Base-by-base conservation (phyloP, 2,329 filamentous ascomycete genomes). In the Myriosclerotinia duriaeana region DNA sequence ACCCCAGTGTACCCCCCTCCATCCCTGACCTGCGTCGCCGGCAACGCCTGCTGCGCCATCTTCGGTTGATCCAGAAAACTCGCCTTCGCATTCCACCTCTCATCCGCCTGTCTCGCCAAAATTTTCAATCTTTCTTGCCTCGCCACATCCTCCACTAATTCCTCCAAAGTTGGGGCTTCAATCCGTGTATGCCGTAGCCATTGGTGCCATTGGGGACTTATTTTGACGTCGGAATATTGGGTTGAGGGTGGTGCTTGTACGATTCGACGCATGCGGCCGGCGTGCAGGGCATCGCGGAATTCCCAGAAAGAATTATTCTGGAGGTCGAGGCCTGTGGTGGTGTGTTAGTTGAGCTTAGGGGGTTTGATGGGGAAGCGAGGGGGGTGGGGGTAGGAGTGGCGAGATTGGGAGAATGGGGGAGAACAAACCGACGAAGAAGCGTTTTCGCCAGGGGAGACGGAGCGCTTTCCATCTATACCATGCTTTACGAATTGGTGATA, bases 241-340 rank as follows among this genome's bases (percentile, higher is more conserved):
- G 82, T 81, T 53, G 79, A 79, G 59, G 80, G 77, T 14, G 86
- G 85, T 76, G 85, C 87, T 71, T 85, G 74, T 59, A 88, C 85
- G 69, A 89, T 88, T 74, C 87, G 84, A 42, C 87, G 84, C 82
- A 84, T 85, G 70, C 84, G 83, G 44, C 75, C 71, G 46, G 76
- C 72, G 67, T 72, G 67, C 44, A 72, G 68, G 6, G 67, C 68
- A 70, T 87, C 83, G 67, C 81, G 82, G 78, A 89, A 89, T 73
- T 89, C 85, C 87, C 87, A 90, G 79, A 84, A 90, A 5, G 87
- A 89, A 78, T 89, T 89, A 65, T 87, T 86, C 34, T 85, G 74
- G 67, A 89, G 85, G 74, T 90, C 87, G 72, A 84, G 80, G 70
- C 87, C 87, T 89, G 69, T 30, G 56, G 34, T 44, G 52, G 34